Evolutionary conservation across 257 asterid genomes (phyloP).

Genomic region (Solanum pinnatisectum): DNA sequence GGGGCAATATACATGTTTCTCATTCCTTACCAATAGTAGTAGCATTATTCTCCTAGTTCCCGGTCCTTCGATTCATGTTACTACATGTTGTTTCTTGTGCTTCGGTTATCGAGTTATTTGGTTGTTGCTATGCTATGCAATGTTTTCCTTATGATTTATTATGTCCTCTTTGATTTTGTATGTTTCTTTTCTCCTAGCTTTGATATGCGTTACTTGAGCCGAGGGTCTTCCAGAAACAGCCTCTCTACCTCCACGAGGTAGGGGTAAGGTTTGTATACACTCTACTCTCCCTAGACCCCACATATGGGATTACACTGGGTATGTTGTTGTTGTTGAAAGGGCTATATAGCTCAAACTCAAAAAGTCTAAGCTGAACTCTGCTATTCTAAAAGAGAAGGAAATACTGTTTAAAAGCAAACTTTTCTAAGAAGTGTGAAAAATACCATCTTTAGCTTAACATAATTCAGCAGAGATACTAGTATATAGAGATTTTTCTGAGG

Average conservation of each 20-base stretch:
- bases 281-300: neutral
- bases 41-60: neutral
- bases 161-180: neutral
- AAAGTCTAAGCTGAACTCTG: neutral
- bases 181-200: neutral
- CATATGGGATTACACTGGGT: neutral
- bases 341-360: neutral
- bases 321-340: neutral
- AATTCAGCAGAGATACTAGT: neutral
- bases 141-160: neutral
- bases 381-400: neutral
- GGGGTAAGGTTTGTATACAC: neutral
- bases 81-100: neutral
- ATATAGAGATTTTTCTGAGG: neutral
- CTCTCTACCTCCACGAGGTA: neutral
- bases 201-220: neutral
- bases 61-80: neutral
- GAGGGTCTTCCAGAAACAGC: neutral
- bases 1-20: neutral
- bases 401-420: neutral
- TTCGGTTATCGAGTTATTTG: neutral
- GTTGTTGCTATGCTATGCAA: neutral
- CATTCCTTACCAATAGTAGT: neutral
- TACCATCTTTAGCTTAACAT: neutral
- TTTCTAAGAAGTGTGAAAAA: neutral